phyloP scores from a whole-genome alignment of 805 yeast genomes.

The Zygosaccharomyces siamensis region DNA sequence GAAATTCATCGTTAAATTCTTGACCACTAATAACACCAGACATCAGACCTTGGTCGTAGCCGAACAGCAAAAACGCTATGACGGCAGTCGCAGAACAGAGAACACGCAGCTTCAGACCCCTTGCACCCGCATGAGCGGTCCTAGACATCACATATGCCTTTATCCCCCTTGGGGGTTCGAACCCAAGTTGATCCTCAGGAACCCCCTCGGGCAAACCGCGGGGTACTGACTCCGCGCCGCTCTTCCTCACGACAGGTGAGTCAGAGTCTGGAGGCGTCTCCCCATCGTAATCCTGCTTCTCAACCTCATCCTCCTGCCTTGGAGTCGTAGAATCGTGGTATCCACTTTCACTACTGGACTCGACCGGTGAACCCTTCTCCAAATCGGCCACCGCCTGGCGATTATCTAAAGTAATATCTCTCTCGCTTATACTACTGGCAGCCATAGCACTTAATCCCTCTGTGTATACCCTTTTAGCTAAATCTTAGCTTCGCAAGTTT shows the following conservation, averaged over 20 bases:
- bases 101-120: conserved; percentile 48
- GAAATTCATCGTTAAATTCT: conserved; percentile 61
- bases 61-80: conserved; percentile 60
- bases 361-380: not conserved
- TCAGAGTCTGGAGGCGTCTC: not conserved
- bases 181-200: not conserved
- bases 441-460: not conserved
- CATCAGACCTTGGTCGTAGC: conserved; percentile 80
- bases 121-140: conserved; percentile 54
- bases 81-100: conserved; percentile 56
- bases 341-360: not conserved
- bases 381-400: not conserved
- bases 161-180: conserved; percentile 3
- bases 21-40: conserved; percentile 56
- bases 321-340: not conserved
- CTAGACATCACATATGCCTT: conserved; percentile 21
- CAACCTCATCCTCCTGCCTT: not conserved
- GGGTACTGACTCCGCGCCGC: not conserved
- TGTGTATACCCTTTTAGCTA: too few species aligned
- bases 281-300: not conserved
- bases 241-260: not conserved
- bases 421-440: conserved; percentile 1
- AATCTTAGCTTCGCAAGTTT: too few species aligned
- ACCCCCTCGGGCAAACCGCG: not conserved
- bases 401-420: not conserved